These are phyloP conservation scores for Phytophthora quininea DNA, from an alignment of 352 stramenopile genomes.

Conservation along the genomic window DNA sequence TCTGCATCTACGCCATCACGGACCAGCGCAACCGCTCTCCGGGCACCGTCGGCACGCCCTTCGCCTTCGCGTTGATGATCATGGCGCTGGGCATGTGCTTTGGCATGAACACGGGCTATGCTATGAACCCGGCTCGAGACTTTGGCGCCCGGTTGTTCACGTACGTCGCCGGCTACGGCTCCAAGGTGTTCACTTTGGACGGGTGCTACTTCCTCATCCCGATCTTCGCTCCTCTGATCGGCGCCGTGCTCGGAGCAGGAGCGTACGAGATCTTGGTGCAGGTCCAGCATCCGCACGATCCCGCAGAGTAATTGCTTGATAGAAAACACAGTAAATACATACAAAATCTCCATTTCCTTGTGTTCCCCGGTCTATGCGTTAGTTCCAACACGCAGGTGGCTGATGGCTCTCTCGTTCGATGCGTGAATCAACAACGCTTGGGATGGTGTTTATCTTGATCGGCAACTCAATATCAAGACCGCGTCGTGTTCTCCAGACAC, in stretches of 20 bases:
- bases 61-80: constrained; percentile 57
- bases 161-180: constrained; percentile 55
- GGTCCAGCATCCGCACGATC: not conserved
- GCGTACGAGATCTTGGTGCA: not conserved
- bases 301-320: too few species aligned
- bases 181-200: constrained; percentile 56
- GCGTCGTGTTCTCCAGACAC: too few species aligned
- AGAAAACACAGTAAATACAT: too few species aligned
- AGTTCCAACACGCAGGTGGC: too few species aligned
- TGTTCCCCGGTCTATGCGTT: too few species aligned
- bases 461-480: too few species aligned
- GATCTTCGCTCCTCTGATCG: constrained; percentile 51
- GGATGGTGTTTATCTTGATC: too few species aligned
- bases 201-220: constrained; percentile 69
- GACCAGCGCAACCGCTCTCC: constrained; percentile 56
- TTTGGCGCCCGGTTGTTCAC: constrained; percentile 50
- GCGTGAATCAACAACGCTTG: too few species aligned
- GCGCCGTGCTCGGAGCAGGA: constrained; percentile 45
- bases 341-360: too few species aligned
- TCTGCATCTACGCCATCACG: constrained; percentile 59
- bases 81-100: constrained; percentile 67
- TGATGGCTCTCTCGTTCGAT: too few species aligned
- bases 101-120: constrained; percentile 50
- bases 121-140: constrained; percentile 56
- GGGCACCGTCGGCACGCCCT: constrained; percentile 37